phyloP scores from a whole-genome alignment of 1,284 basidiomycete genomes.

The Cryptococcus sp. region DNA sequence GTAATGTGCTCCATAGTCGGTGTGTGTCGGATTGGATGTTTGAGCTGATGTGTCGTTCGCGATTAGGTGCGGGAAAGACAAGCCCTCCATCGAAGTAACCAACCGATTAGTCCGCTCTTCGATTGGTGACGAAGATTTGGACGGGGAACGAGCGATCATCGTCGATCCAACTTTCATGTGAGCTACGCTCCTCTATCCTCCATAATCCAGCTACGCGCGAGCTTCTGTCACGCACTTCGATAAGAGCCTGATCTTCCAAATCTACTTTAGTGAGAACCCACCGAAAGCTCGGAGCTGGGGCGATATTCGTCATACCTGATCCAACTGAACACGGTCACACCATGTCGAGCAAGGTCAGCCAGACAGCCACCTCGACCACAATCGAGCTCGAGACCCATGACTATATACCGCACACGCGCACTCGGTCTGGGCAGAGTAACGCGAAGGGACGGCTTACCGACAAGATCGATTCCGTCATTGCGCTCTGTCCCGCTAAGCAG shows the following conservation, averaged over 20 bases:
- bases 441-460: too few species aligned
- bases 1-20: slow-evolving; percentile 9
- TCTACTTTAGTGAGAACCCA: slow-evolving; percentile 25
- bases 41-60: neutral
- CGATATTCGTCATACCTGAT: slow-evolving; percentile 8
- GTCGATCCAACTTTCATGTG: slow-evolving; percentile 38
- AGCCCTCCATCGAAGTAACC: slow-evolving; percentile 41
- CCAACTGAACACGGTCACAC: neutral
- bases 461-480: too few species aligned
- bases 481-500: neutral
- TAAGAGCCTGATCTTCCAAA: neutral
- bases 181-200: slow-evolving; percentile 9
- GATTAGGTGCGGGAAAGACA: slow-evolving; percentile 33
- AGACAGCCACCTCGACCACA: too few species aligned
- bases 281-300: slow-evolving; percentile 34
- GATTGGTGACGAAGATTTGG: slow-evolving; percentile 4
- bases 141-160: neutral
- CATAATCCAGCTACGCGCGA: neutral
- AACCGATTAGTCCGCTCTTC: slow-evolving; percentile 20
- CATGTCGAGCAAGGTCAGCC: too few species aligned
- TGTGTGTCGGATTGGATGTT: neutral
- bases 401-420: too few species aligned
- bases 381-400: too few species aligned
- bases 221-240: neutral
- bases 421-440: too few species aligned